phyloP scores from a whole-genome alignment of 2,329 filamentous ascomycete species.

The Fusarium sulawesiense region DNA sequence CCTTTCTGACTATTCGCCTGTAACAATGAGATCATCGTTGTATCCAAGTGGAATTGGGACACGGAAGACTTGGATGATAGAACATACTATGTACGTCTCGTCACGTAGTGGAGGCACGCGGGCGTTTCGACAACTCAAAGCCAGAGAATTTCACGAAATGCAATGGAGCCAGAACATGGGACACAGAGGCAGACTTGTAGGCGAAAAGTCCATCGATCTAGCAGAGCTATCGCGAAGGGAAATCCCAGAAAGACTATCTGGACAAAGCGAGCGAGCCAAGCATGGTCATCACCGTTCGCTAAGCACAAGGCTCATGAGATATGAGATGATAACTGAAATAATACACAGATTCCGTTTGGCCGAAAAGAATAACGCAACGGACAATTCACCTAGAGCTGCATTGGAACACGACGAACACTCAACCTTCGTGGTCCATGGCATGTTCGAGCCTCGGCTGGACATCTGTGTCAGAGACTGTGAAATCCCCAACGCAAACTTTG shows the following conservation, averaged over 20 bases:
- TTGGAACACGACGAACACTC: neutral
- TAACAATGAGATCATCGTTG: constrained; percentile 8
- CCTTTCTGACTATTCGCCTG: constrained; percentile 53
- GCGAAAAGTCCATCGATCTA: constrained; percentile 47
- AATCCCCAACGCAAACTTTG: constrained; percentile 59
- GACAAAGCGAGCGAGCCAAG: neutral
- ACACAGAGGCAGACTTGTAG: constrained; percentile 49
- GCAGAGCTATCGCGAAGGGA: constrained; percentile 15
- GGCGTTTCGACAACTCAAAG: constrained; percentile 52
- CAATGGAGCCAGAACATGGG: constrained; percentile 52
- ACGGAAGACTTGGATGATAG: constrained; percentile 57
- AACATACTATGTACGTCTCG: constrained; percentile 57
- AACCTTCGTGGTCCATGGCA: constrained; percentile 6
- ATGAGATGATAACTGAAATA: constrained; percentile 15
- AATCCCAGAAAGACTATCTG: neutral
- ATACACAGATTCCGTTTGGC: constrained; percentile 15
- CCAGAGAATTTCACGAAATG: constrained; percentile 56
- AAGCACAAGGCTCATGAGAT: constrained; percentile 3
- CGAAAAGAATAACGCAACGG: constrained; percentile 3
- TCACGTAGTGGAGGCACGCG: constrained; percentile 53
- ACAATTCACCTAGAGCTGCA: neutral
- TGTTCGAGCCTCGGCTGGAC: constrained; percentile 19
- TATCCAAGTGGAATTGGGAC: constrained; percentile 49
- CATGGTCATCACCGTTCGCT: constrained; percentile 2
- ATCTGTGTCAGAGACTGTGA: constrained; percentile 49